These are phyloP conservation scores for Jatropha multifida DNA, from an alignment of 441 rosid genomes.

Conservation along the genomic window DNA sequence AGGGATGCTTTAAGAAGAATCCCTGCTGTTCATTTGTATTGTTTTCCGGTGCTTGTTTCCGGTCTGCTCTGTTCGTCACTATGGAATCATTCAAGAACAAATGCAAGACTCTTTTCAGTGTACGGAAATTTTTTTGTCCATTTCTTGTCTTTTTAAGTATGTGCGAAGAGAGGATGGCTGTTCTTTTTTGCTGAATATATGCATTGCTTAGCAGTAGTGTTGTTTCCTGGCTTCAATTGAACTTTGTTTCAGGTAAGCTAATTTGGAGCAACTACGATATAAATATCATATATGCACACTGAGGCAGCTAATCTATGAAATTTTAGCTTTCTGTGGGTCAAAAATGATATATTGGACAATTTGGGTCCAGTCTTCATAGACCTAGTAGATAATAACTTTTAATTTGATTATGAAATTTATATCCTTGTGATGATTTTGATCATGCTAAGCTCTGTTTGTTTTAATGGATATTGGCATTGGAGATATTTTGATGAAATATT, in stretches of 20 bases:
- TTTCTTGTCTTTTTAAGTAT: background rate
- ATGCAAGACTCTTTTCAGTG: constrained; percentile 36
- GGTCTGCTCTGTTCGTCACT: constrained; percentile 14
- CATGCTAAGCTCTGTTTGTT: background rate
- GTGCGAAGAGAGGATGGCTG: background rate
- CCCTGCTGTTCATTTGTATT: constrained; percentile 33
- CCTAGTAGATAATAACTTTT: background rate
- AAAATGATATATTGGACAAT: background rate
- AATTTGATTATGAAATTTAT: background rate
- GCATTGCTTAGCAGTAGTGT: background rate
- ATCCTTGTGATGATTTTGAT: background rate
- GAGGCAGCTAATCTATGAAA: background rate
- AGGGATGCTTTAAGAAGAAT: constrained; percentile 35
- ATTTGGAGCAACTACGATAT: background rate
- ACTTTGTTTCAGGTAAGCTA: background rate
- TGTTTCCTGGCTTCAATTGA: background rate
- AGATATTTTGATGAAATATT: background rate
- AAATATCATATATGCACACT: background rate
- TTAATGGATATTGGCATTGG: background rate
- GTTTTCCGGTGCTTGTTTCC: constrained; percentile 39
- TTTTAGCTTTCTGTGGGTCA: background rate
- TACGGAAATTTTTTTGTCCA: constrained; percentile 24
- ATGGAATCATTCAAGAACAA: constrained; percentile 40
- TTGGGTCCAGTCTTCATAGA: background rate
- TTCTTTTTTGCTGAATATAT: background rate